Evolutionary conservation across 441 rosid species (phyloP).

Genomic region (Rhodomyrtus psidioides): DNA sequence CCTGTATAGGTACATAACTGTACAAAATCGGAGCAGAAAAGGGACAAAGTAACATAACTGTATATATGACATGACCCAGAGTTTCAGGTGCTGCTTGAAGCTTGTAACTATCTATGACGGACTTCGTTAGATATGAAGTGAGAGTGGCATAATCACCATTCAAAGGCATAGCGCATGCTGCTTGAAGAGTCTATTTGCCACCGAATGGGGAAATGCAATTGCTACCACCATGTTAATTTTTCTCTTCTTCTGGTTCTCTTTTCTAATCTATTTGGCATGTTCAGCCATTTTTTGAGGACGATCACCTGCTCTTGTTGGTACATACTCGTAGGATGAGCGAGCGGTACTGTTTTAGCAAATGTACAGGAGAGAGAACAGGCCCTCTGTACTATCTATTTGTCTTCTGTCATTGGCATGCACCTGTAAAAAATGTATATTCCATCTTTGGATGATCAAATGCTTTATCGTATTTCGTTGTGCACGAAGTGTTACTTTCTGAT

Average conservation of each 20-base stretch:
- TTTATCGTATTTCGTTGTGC: neutral
- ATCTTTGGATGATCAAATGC: neutral
- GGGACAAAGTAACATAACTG: slow-evolving; percentile 10
- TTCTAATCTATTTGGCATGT: neutral
- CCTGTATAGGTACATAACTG: slow-evolving; percentile 33
- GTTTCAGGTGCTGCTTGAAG: slow-evolving; percentile 21
- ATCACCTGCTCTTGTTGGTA: slow-evolving; percentile 4
- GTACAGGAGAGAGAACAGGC: neutral
- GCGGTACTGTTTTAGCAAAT: neutral
- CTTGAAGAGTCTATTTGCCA: slow-evolving; percentile 14
- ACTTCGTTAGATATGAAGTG: slow-evolving; percentile 9
- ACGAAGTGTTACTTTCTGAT: neutral
- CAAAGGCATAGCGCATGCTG: slow-evolving; percentile 20
- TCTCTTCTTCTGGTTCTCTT: slow-evolving; percentile 5
- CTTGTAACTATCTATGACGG: neutral
- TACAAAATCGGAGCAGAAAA: slow-evolving; percentile 37
- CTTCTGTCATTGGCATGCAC: neutral
- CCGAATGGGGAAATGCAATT: neutral
- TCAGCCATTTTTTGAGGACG: slow-evolving; percentile 9
- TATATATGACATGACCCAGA: slow-evolving; percentile 23
- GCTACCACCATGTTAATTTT: slow-evolving; percentile 2
- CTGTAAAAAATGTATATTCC: neutral
- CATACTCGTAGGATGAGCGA: slow-evolving; percentile 1
- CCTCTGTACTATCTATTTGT: neutral
- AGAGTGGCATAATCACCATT: slow-evolving; percentile 14